A percentile compares a stretch with the other conserved stretches of the same genome.
phyloP scores from a whole-genome alignment of 106 monocot genomes.

The Acorus gramineus region DNA sequence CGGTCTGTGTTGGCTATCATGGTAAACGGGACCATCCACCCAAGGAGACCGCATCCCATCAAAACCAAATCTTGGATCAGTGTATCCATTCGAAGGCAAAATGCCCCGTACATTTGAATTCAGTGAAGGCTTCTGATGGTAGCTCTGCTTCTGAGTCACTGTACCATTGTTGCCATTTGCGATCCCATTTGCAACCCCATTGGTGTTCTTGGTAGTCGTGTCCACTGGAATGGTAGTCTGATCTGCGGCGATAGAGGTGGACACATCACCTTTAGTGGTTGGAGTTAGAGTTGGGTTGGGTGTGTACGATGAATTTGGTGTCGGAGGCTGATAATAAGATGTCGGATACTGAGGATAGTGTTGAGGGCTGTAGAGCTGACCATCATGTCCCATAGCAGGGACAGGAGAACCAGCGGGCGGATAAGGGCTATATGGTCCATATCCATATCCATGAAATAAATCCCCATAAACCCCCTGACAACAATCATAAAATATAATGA shows the following conservation, averaged over 20 bases:
- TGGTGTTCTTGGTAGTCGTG: constrained; percentile 24
- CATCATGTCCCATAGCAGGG: constrained; percentile 63
- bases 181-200: constrained; percentile 30
- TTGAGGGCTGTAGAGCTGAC: constrained; percentile 67
- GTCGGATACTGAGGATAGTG: constrained; percentile 71
- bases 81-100: constrained; percentile 38
- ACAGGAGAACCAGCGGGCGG: constrained; percentile 62
- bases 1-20: constrained; percentile 31
- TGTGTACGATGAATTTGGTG: constrained; percentile 18
- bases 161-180: constrained; percentile 28
- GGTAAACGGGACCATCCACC: constrained; percentile 36
- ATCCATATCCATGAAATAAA: constrained; percentile 73
- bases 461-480: constrained; percentile 77
- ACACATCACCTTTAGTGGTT: constrained; percentile 15
- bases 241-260: constrained; percentile 22
- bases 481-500: background rate
- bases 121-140: constrained; percentile 30
- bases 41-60: constrained; percentile 52
- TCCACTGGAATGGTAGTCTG: constrained; percentile 27
- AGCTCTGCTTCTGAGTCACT: constrained; percentile 20
- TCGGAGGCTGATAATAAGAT: constrained; percentile 44
- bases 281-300: constrained; percentile 23
- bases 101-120: constrained; percentile 32
- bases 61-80: constrained; percentile 41
- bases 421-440: constrained; percentile 61